These are phyloP conservation scores for Mangifera indica DNA, from an alignment of 345 rosid species.

Conservation along the genomic window DNA sequence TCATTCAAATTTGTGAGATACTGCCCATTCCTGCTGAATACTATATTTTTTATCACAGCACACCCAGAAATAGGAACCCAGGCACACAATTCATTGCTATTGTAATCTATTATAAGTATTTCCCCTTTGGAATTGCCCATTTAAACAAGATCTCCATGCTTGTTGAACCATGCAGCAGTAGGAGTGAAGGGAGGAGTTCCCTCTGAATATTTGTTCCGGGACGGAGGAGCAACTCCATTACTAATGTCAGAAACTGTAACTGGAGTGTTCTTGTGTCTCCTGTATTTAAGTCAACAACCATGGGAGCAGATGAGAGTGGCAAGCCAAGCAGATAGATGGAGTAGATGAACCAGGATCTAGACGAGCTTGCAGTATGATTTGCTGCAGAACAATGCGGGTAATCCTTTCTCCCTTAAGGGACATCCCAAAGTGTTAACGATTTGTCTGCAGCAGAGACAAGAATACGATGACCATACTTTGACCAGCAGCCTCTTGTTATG, in stretches of 20 bases:
- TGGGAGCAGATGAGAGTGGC: slow-evolving; percentile 96
- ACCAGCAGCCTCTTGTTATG: slow-evolving; percentile 92
- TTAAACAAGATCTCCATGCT: slow-evolving; percentile 88
- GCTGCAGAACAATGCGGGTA: slow-evolving; percentile 60
- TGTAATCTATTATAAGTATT: slow-evolving; percentile 79
- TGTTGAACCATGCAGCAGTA: slow-evolving; percentile 94
- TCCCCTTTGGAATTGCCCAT: slow-evolving; percentile 96
- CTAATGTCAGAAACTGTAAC: slow-evolving; percentile 52
- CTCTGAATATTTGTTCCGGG: slow-evolving; percentile 69
- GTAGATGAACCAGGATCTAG: slow-evolving; percentile 80
- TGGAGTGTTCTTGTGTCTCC: slow-evolving; percentile 67
- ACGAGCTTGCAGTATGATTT: slow-evolving; percentile 80
- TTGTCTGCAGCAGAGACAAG: slow-evolving; percentile 97
- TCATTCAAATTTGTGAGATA: slow-evolving; percentile 96
- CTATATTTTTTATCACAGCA: slow-evolving; percentile 78
- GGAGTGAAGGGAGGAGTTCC: slow-evolving; percentile 69
- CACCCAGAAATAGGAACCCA: slow-evolving; percentile 64
- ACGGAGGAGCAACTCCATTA: slow-evolving; percentile 53
- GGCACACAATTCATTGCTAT: slow-evolving; percentile 59
- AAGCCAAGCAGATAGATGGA: slow-evolving; percentile 77
- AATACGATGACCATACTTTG: slow-evolving; percentile 82
- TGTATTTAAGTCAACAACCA: slow-evolving; percentile 72
- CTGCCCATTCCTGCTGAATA: slow-evolving; percentile 85
- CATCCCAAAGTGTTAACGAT: slow-evolving; percentile 93
- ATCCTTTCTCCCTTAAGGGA: slow-evolving; percentile 66